Percentiles rank a stretch among this genome's conserved stretches.
Evolutionary conservation across 768 basidiomycete species (phyloP).

Genomic region (Boletus reticuloceps): DNA sequence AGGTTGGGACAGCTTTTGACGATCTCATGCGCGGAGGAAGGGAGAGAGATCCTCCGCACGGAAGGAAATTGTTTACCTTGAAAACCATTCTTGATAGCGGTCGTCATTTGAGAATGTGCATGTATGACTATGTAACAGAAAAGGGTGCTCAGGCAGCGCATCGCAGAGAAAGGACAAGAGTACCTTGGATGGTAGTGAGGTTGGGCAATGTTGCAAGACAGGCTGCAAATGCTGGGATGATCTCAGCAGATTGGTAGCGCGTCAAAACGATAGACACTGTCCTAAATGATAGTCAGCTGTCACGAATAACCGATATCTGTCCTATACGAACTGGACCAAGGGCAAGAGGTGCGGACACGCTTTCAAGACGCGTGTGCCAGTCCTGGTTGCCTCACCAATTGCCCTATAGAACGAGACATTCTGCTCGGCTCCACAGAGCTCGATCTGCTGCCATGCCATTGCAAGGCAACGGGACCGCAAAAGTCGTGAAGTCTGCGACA

Average conservation of each 20-base stretch:
- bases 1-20: constrained; percentile 10
- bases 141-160: background rate
- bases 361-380: background rate
- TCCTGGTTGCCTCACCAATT: background rate
- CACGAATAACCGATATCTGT: background rate
- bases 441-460: constrained; percentile 10
- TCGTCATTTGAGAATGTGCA: background rate
- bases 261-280: background rate
- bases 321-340: background rate
- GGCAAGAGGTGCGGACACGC: background rate
- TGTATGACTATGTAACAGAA: constrained; percentile 1
- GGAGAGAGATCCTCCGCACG: constrained; percentile 4
- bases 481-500: constrained; percentile 5
- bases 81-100: constrained; percentile 6
- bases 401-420: background rate
- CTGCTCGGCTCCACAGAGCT: background rate
- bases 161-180: background rate
- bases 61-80: constrained; percentile 4
- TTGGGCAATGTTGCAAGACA: constrained; percentile 1
- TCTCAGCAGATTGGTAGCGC: background rate
- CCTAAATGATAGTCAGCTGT: background rate
- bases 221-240: constrained; percentile 1
- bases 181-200: constrained; percentile 6
- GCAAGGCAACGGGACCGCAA: constrained; percentile 8
- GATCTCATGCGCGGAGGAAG: constrained; percentile 5